These are phyloP conservation scores for Mycena rosella DNA, from an alignment of 768 basidiomycete species.

Conservation along the genomic window DNA sequence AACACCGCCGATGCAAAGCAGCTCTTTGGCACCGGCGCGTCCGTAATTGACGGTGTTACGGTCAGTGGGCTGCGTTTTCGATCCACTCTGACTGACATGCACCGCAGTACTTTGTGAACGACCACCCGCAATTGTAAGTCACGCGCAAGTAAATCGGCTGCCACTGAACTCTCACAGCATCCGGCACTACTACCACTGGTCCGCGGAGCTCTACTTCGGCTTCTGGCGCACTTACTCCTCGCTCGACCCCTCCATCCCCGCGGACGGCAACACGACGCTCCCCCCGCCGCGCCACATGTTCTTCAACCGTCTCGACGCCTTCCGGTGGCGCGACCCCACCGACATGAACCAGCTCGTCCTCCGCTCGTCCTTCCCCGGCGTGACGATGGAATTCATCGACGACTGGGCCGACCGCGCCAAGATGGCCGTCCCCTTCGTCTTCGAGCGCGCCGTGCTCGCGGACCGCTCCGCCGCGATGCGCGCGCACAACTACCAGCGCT, in stretches of 20 bases:
- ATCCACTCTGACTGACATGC: not conserved
- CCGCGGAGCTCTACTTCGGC: conserved; percentile 92
- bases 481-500: conserved; percentile 73
- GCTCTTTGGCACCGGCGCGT: conserved; percentile 79
- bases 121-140: conserved; percentile 88
- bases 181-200: conserved; percentile 95
- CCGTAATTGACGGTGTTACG: conserved; percentile 80
- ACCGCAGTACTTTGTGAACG: conserved; percentile 83
- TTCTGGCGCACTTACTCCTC: conserved; percentile 93
- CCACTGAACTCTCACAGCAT: conserved; percentile 59
- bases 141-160: not conserved
- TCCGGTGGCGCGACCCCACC: conserved; percentile 92
- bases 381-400: conserved; percentile 81
- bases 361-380: conserved; percentile 83
- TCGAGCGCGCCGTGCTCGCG: conserved; percentile 89
- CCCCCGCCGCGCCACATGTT: conserved; percentile 81
- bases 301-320: conserved; percentile 80
- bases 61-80: conserved; percentile 50
- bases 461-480: conserved; percentile 90
- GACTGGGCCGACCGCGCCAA: conserved; percentile 88
- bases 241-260: conserved; percentile 76
- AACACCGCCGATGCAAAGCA: conserved; percentile 72
- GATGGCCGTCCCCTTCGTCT: conserved; percentile 77
- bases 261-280: conserved; percentile 76
- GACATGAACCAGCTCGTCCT: conserved; percentile 92